Evolutionary conservation across 1,139 yeast genomes (phyloP).

Genomic region (Nematodospora anomalae): DNA sequence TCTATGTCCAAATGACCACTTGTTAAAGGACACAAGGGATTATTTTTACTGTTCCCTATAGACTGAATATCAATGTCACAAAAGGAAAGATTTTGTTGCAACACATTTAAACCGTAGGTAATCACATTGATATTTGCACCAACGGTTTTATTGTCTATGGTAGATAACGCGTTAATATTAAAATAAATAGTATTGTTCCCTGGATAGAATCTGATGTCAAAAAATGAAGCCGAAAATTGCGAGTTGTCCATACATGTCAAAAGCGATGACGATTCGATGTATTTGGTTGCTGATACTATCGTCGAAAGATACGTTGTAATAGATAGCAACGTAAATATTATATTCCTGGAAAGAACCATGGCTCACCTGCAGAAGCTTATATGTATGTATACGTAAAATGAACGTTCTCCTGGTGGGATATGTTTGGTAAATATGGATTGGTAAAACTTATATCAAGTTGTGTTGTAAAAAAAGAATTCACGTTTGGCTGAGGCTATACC

Average conservation of each 20-base stretch:
- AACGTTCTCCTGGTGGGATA: no score
- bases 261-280: slow-evolving; percentile 66
- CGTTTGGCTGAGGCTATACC: no score
- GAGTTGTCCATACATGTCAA: slow-evolving; percentile 93
- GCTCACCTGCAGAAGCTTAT: neutral
- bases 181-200: slow-evolving; percentile 60
- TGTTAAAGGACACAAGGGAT: slow-evolving; percentile 65
- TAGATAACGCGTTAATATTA: slow-evolving; percentile 76
- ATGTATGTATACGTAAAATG: no score
- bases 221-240: slow-evolving; percentile 81
- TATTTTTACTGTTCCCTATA: slow-evolving; percentile 23
- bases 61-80: slow-evolving; percentile 57
- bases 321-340: neutral
- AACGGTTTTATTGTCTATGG: slow-evolving; percentile 67
- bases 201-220: slow-evolving; percentile 74
- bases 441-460: no score
- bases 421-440: no score
- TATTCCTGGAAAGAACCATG: neutral
- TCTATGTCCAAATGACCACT: slow-evolving; percentile 83
- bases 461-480: no score
- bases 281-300: slow-evolving; percentile 22
- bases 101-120: slow-evolving; percentile 79
- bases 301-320: slow-evolving; percentile 12
- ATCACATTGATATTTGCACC: slow-evolving; percentile 66
- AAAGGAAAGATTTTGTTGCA: slow-evolving; percentile 56